Base-by-base conservation (phyloP, 768 basidiomycete genomes). In the Phanerodontia chrysosporium region DNA sequence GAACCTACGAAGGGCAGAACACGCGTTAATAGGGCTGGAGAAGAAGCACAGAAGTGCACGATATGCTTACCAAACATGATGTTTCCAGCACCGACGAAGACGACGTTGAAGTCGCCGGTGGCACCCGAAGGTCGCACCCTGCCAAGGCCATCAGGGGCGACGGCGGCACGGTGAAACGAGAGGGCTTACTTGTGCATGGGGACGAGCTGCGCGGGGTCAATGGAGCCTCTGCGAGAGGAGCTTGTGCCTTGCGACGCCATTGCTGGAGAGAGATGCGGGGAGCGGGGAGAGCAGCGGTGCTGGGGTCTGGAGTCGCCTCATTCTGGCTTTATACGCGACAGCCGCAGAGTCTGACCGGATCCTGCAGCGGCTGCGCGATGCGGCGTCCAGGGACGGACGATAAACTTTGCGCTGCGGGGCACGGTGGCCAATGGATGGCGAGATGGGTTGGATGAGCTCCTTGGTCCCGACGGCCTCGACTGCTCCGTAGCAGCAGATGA, bases 1-100 rank as follows among this genome's bases (percentile, higher is more conserved):
- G 90, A 92, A 59, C 91, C 91, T 92, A 70, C 25, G 45, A 5
- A 35, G 9, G 21, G 29, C 28, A 24, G 4, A 5, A 45, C 35
- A 24, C 21, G 53, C 7, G 14, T 48, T 42, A n/a, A 21, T 22
- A 18, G n/a, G 45, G 12, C 22, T 35, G 39, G 4, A 35, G 18
- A 18, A 42, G 46, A 8, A 52, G 21, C 8, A 6, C 28, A 36
- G 28, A 32, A 4, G 16, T 25, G 48, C 46, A 35, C 21, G 28
- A n/a, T 8, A 45, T 75, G 57, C 55, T n/a, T n/a, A 85, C 95
- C 95, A 70, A 98, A 98, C 94, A 97, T 97, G 76, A 98, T 95
- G 76, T 97, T 96, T 16, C 95, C 95, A 27, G 95, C 95, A 52
- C 95, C 95, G 65, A 98, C 79, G 74, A 96, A 95, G 71, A 96